Evolutionary conservation across 129 eudicot genomes (phyloP).

Genomic region (Escallonia herrerae): DNA sequence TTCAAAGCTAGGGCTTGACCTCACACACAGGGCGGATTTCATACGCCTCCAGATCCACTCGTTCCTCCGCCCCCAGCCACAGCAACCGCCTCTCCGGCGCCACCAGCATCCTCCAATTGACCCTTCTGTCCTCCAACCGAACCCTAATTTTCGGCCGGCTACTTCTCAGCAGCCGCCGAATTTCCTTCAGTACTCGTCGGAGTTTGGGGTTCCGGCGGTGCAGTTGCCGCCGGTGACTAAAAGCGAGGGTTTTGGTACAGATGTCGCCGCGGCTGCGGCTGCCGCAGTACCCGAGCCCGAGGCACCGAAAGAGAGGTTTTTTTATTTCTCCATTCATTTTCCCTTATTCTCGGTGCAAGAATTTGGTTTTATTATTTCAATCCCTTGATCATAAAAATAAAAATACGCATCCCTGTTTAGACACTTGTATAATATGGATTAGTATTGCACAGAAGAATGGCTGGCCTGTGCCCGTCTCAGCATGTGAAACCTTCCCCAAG

Average conservation of each 20-base stretch:
- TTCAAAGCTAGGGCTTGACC: constrained; percentile 34
- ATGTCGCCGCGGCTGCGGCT: constrained; percentile 10
- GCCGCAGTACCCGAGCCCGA: constrained; percentile 10
- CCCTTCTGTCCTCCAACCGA: constrained; percentile 22
- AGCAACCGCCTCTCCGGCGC: constrained; percentile 8
- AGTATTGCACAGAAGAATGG: no score
- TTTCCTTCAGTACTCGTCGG: constrained; percentile 11
- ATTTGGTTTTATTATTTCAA: background rate
- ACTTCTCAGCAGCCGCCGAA: constrained; percentile 12
- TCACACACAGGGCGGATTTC: constrained; percentile 43
- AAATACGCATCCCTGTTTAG: no score
- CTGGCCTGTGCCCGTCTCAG: no score
- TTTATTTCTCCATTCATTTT: background rate
- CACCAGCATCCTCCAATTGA: constrained; percentile 23
- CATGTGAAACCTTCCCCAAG: no score
- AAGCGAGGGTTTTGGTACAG: constrained; percentile 10
- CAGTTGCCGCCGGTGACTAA: constrained; percentile 12
- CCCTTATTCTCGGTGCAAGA: constrained; percentile 11
- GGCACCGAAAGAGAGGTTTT: constrained; percentile 25
- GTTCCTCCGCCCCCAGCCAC: constrained; percentile 20
- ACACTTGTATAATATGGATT: no score
- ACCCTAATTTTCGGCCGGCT: constrained; percentile 29
- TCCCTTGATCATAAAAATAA: no score
- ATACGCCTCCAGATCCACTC: constrained; percentile 42
- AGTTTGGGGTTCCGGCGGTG: constrained; percentile 13